A percentile compares a stretch with the other conserved stretches of the same genome.
These are phyloP conservation scores for Neurospora sp. DNA, from an alignment of 2,329 filamentous ascomycete genomes.

Conservation along the genomic window DNA sequence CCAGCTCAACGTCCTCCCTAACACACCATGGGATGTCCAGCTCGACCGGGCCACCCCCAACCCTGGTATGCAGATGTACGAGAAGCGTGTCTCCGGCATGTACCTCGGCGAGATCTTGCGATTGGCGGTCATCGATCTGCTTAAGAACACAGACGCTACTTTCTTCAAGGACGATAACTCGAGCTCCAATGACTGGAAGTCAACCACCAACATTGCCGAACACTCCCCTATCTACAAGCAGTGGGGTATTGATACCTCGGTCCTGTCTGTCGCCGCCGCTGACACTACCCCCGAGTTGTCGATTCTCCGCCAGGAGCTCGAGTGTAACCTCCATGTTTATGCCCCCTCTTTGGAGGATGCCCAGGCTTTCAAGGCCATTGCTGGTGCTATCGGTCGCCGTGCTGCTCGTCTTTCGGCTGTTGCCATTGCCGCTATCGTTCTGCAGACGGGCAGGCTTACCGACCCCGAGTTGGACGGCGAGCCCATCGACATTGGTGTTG, in stretches of 20 bases:
- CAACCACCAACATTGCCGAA: slow-evolving; percentile 58
- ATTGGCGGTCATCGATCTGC: slow-evolving; percentile 60
- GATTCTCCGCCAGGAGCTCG: slow-evolving; percentile 66
- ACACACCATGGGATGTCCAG: slow-evolving; percentile 69
- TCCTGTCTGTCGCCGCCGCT: slow-evolving; percentile 77
- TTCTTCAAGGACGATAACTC: slow-evolving; percentile 72
- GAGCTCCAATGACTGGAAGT: slow-evolving; percentile 56
- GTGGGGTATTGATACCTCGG: slow-evolving; percentile 86
- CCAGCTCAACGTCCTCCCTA: slow-evolving; percentile 75
- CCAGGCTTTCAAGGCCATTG: slow-evolving; percentile 73
- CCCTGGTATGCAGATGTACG: slow-evolving; percentile 95
- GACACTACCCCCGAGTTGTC: slow-evolving; percentile 65
- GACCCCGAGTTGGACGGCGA: slow-evolving; percentile 50
- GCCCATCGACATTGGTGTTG: slow-evolving; percentile 81
- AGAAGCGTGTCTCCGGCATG: slow-evolving; percentile 97
- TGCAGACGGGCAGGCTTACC: slow-evolving; percentile 65
- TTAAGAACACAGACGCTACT: slow-evolving; percentile 54
- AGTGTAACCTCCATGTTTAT: slow-evolving; percentile 65
- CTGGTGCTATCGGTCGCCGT: slow-evolving; percentile 75
- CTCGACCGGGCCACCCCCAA: slow-evolving; percentile 78
- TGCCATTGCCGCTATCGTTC: slow-evolving; percentile 72
- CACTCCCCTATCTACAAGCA: slow-evolving; percentile 61
- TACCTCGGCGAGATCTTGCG: slow-evolving; percentile 92
- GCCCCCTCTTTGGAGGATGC: slow-evolving; percentile 75
- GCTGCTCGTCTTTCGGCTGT: slow-evolving; percentile 82